phyloP scores from a whole-genome alignment of 1,284 basidiomycete species.

The Lentinus polychrous region DNA sequence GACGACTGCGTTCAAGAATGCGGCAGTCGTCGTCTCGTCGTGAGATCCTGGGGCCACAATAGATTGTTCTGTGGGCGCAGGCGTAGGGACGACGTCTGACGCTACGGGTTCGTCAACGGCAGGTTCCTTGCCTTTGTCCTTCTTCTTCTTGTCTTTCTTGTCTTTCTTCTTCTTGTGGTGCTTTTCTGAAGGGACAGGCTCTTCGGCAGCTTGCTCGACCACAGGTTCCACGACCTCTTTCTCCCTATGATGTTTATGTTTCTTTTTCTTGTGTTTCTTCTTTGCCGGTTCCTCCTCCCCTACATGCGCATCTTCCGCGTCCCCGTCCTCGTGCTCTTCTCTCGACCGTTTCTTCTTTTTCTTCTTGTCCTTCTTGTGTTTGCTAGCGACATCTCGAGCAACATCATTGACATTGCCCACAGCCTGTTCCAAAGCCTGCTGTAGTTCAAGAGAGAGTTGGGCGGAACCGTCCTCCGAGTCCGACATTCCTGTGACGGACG shows the following conservation, averaged over 20 bases:
- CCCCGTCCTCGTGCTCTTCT: slow-evolving; percentile 21
- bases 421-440: slow-evolving; percentile 39
- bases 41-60: slow-evolving; percentile 5
- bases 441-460: slow-evolving; percentile 28
- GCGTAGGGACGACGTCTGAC: slow-evolving; percentile 25
- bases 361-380: slow-evolving; percentile 34
- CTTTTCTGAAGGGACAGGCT: slow-evolving; percentile 7
- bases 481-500: slow-evolving; percentile 10
- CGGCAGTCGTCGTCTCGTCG: slow-evolving; percentile 28
- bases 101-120: slow-evolving; percentile 24
- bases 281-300: slow-evolving; percentile 27
- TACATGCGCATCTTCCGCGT: slow-evolving; percentile 12
- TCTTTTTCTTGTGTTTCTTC: slow-evolving; percentile 25
- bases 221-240: slow-evolving; percentile 7
- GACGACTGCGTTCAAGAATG: slow-evolving; percentile 44
- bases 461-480: slow-evolving; percentile 10
- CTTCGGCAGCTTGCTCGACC: slow-evolving; percentile 4
- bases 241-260: slow-evolving; percentile 14
- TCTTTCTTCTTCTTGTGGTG: slow-evolving; percentile 16
- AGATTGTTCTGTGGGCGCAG: slow-evolving; percentile 3
- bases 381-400: slow-evolving; percentile 29
- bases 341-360: slow-evolving; percentile 38
- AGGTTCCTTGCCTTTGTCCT: slow-evolving; percentile 30
- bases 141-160: slow-evolving; percentile 32
- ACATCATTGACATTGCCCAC: slow-evolving; percentile 28